Conservation (phyloP, 2,329 filamentous ascomycete genomes). For the Talaromyces piceae region DNA sequence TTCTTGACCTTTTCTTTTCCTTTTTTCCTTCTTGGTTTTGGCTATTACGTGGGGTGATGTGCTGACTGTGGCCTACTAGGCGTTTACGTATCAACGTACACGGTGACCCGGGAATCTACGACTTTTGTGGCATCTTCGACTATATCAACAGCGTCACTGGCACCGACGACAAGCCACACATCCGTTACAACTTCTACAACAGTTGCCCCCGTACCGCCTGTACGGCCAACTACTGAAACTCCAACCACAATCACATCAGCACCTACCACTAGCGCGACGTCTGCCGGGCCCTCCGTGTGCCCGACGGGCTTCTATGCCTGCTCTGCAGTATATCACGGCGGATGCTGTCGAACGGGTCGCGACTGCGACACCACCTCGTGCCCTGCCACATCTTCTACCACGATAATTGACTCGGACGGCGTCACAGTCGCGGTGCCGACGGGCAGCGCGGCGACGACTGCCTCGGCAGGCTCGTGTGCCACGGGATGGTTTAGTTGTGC, state of each 20-base stretch:
- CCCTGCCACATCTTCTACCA: constrained; percentile 57
- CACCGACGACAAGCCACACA: constrained; percentile 13
- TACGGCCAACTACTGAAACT: constrained; percentile 33
- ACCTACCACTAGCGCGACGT: not conserved
- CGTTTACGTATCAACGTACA: constrained; percentile 28
- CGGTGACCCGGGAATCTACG: constrained; percentile 27
- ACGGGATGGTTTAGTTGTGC: constrained; percentile 70
- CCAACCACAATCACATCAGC: constrained; percentile 22
- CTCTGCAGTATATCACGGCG: constrained; percentile 68
- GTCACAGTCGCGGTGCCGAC: constrained; percentile 62
- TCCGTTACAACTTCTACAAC: constrained; percentile 20
- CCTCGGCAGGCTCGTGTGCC: constrained; percentile 52
- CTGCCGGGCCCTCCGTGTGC: constrained; percentile 47
- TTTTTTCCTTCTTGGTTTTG: too few species aligned
- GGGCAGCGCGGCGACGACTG: constrained; percentile 29
- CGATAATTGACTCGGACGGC: constrained; percentile 57
- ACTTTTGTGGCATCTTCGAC: constrained; percentile 25
- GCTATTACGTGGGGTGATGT: not conserved
- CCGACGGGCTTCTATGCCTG: constrained; percentile 92
- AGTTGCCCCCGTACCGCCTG: constrained; percentile 27
- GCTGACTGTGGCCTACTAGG: constrained; percentile 15
- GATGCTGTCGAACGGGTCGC: constrained; percentile 82
- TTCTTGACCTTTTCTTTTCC: constrained; percentile 6
- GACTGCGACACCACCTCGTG: constrained; percentile 79
- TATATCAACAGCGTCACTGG: constrained; percentile 24